A percentile compares a stretch with the other conserved stretches of the same genome.
phyloP scores from a whole-genome alignment of 495 filamentous ascomycete genomes.

The Tuber borchii region DNA sequence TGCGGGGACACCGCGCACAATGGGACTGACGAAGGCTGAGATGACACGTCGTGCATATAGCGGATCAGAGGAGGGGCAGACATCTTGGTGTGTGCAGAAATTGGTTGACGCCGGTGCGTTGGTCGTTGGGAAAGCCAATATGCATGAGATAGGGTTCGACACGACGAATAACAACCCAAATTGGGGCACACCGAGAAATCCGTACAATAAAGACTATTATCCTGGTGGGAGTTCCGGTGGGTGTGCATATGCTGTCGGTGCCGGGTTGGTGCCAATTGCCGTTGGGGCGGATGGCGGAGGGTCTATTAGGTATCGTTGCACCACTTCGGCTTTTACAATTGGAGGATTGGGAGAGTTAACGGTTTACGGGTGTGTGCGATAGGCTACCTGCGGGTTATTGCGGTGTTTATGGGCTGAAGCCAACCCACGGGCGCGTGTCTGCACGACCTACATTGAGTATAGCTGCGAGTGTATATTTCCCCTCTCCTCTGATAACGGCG shows the following conservation, averaged over 20 bases:
- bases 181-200: slow-evolving; percentile 76
- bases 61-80: slow-evolving; percentile 48
- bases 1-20: slow-evolving; percentile 61
- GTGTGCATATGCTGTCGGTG: slow-evolving; percentile 66
- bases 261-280: slow-evolving; percentile 73
- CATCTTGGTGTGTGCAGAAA: slow-evolving; percentile 68
- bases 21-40: slow-evolving; percentile 51
- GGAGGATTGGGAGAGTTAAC: neutral
- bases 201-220: slow-evolving; percentile 72
- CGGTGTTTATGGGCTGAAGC: slow-evolving; percentile 82
- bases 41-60: slow-evolving; percentile 49
- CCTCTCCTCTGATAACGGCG: slow-evolving; percentile 32
- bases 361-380: neutral
- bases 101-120: slow-evolving; percentile 73
- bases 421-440: slow-evolving; percentile 70
- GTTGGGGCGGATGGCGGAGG: slow-evolving; percentile 84
- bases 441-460: slow-evolving; percentile 55
- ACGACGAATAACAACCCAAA: slow-evolving; percentile 78
- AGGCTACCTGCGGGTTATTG: slow-evolving; percentile 74
- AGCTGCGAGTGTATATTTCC: slow-evolving; percentile 43
- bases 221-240: slow-evolving; percentile 86
- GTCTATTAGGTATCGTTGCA: slow-evolving; percentile 50
- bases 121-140: slow-evolving; percentile 75
- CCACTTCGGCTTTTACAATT: neutral
- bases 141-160: slow-evolving; percentile 87